Conservation (phyloP, 1,139 yeast species). For the Suhomyces guaymorum region DNA sequence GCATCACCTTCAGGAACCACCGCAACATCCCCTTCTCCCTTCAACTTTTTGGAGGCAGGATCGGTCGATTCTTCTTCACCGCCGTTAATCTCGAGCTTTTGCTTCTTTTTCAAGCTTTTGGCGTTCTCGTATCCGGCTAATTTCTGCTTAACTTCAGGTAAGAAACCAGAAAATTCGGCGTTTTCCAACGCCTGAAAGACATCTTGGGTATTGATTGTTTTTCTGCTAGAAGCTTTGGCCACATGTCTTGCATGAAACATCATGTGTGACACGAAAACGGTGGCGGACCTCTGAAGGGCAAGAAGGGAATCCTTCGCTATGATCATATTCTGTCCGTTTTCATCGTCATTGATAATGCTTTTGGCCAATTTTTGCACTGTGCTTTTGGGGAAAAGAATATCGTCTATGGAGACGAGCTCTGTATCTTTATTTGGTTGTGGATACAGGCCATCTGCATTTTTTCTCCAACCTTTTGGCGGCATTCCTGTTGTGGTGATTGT, state of each 20-base stretch:
- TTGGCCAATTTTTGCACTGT: constrained; percentile 63
- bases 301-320: constrained; percentile 64
- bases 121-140: constrained; percentile 45
- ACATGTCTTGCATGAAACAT: constrained; percentile 61
- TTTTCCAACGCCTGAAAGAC: constrained; percentile 57
- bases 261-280: constrained; percentile 70
- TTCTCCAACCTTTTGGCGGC: constrained; percentile 88
- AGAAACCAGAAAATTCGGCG: constrained; percentile 55
- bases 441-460: constrained; percentile 66
- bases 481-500: too few species aligned
- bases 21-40: constrained; percentile 23
- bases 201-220: constrained; percentile 67
- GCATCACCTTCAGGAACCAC: constrained; percentile 17
- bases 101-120: constrained; percentile 41
- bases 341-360: constrained; percentile 25
- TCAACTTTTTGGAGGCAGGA: constrained; percentile 19
- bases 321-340: constrained; percentile 36
- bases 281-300: constrained; percentile 71
- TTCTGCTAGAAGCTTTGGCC: constrained; percentile 54
- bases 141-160: constrained; percentile 54
- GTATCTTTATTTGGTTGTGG: constrained; percentile 55
- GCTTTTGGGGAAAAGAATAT: constrained; percentile 65
- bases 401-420: constrained; percentile 65
- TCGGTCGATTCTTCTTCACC: constrained; percentile 3
- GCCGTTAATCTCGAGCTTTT: constrained; percentile 19